Percentiles rank a stretch among this genome's conserved stretches.
Evolutionary conservation across 768 basidiomycete species (phyloP).

Genomic region (Neoboletus subvelutipes): DNA sequence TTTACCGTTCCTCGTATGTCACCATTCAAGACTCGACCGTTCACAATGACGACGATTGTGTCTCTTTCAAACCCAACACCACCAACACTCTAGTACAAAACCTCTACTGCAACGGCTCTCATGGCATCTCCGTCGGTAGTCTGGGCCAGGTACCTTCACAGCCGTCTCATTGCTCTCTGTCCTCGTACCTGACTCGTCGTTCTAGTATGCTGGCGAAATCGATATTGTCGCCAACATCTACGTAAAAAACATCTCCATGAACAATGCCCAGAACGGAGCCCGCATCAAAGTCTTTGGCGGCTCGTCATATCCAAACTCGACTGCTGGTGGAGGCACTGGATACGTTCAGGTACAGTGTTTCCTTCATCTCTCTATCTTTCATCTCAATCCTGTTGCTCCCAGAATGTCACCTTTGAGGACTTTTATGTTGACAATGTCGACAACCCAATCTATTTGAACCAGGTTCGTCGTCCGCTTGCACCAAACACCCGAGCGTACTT

Average conservation of each 20-base stretch:
- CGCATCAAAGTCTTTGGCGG: conserved; percentile 55
- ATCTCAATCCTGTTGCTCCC: neutral
- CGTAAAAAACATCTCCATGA: conserved; percentile 43
- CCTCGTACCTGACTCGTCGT: neutral
- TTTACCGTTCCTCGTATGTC: conserved; percentile 40
- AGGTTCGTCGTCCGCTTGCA: conserved; percentile 19
- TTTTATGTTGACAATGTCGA: conserved; percentile 39
- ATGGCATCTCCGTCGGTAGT: conserved; percentile 50
- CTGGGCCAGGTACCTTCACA: conserved; percentile 37
- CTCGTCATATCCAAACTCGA: conserved; percentile 37
- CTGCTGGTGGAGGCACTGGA: conserved; percentile 44
- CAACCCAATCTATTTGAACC: conserved; percentile 41
- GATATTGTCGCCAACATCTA: conserved; percentile 47
- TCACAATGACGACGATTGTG: conserved; percentile 44
- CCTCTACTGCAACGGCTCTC: conserved; percentile 39
- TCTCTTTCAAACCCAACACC: conserved; percentile 31
- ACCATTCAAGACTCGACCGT: conserved; percentile 39
- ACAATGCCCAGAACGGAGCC: conserved; percentile 48
- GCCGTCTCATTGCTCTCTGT: neutral
- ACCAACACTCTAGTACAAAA: conserved; percentile 42
- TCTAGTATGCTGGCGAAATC: conserved; percentile 37
- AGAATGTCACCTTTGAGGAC: conserved; percentile 28
- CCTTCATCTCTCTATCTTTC: neutral
- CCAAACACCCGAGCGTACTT: neutral
- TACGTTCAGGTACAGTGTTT: conserved; percentile 35